A percentile compares a stretch with the other conserved stretches of the same genome.
Conservation (phyloP, 2,329 filamentous ascomycete species). For the Nothophaeocryptopus gaeumannii region DNA sequence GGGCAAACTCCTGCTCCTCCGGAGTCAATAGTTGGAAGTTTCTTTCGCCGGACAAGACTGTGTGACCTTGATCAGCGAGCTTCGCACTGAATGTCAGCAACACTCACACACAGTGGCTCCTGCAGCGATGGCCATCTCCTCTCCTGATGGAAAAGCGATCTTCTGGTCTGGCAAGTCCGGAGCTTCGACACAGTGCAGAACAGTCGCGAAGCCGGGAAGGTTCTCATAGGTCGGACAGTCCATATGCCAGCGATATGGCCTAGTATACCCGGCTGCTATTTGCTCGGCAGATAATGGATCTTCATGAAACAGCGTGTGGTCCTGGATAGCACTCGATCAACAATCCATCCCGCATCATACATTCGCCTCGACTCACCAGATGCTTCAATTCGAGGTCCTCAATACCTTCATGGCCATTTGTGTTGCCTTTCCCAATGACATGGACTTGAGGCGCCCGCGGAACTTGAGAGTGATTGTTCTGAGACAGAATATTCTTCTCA, state of each 20-base stretch:
- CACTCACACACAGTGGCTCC: slow-evolving; percentile 29
- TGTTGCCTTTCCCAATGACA: slow-evolving; percentile 23
- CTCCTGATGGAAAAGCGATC: slow-evolving; percentile 22
- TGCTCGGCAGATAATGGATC: slow-evolving; percentile 18
- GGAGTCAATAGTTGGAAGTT: slow-evolving; percentile 27
- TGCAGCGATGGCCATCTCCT: slow-evolving; percentile 22
- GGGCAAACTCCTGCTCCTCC: slow-evolving; percentile 28
- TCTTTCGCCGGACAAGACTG: slow-evolving; percentile 31
- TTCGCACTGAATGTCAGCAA: not conserved
- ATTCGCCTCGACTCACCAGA: slow-evolving; percentile 2
- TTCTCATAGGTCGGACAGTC: slow-evolving; percentile 32
- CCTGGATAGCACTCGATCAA: not conserved
- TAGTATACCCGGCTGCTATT: slow-evolving; percentile 22
- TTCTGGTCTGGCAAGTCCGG: slow-evolving; percentile 28
- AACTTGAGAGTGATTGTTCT: slow-evolving; percentile 10
- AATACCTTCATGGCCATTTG: slow-evolving; percentile 20
- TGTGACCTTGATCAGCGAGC: not conserved
- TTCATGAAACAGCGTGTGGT: slow-evolving; percentile 41
- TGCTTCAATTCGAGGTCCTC: slow-evolving; percentile 22
- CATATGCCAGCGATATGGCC: slow-evolving; percentile 34
- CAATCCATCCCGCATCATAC: not conserved
- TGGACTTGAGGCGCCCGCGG: slow-evolving; percentile 23
- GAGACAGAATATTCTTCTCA: slow-evolving; percentile 5
- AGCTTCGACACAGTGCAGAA: slow-evolving; percentile 25
- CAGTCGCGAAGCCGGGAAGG: slow-evolving; percentile 31